Evolutionary conservation across 2,329 filamentous ascomycete genomes (phyloP).

Genomic region (Aspergillus texensis): DNA sequence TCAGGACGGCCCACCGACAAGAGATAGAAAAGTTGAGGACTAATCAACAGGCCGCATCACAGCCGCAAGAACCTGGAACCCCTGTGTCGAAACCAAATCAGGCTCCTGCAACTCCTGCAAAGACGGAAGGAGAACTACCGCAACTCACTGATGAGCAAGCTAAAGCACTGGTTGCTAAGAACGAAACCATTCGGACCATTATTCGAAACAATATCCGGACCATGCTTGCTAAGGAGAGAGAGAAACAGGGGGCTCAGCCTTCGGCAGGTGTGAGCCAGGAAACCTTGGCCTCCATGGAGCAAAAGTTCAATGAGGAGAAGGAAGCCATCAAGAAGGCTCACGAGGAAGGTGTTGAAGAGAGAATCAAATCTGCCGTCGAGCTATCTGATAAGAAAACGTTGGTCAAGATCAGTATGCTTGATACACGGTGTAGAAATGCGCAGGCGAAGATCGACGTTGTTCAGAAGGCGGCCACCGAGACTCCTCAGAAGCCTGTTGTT

Average conservation of each 20-base stretch:
- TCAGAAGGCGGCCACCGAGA: conserved; percentile 79
- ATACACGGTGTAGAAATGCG: conserved; percentile 66
- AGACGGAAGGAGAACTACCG: conserved; percentile 39
- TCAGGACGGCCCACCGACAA: conserved; percentile 52
- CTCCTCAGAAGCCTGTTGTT: conserved; percentile 76
- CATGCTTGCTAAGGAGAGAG: conserved; percentile 46
- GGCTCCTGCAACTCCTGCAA: conserved; percentile 32
- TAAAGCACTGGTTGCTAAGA: conserved; percentile 53
- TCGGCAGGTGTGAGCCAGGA: conserved; percentile 32
- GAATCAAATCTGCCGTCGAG: conserved; percentile 62
- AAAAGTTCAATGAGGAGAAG: conserved; percentile 43
- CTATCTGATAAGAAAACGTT: conserved; percentile 75
- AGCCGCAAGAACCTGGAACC: conserved; percentile 25
- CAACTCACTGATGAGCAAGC: conserved; percentile 54
- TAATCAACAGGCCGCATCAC: conserved; percentile 39
- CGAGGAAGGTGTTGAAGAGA: conserved; percentile 61
- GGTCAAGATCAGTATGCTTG: conserved; percentile 76
- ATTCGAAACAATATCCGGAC: conserved; percentile 61
- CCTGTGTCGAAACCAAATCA: conserved; percentile 25
- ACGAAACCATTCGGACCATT: conserved; percentile 53
- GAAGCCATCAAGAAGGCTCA: conserved; percentile 49
- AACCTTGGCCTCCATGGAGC: conserved; percentile 41
- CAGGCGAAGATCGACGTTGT: conserved; percentile 77
- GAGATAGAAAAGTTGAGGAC: conserved; percentile 52
- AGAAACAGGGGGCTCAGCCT: conserved; percentile 39